Base-by-base conservation (phyloP, 768 basidiomycete genomes). In the Naganishia friedmannii region DNA sequence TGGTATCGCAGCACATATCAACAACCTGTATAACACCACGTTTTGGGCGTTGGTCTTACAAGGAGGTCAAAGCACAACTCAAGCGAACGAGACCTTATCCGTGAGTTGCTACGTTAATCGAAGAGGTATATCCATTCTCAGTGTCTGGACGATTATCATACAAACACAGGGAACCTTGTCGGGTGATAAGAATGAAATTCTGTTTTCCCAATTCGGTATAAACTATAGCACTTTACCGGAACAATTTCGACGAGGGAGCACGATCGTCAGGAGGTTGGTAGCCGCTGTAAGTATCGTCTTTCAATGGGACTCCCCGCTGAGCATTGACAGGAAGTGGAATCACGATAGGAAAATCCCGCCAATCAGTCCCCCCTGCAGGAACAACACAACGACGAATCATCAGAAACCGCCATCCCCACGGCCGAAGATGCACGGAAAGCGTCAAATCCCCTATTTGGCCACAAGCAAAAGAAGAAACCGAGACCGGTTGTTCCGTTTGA, bases 21-120 rank as follows among this genome's bases (percentile, higher is more conserved):
- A 99, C 78, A 99, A 99, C 78, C 83, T 99, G 28, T 94, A 98
- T 83, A 99, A 99, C 77, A 97, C 96, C 0, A 84, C 83, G 0
- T 99, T 98, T 77, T 98, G 95, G 96, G 90, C 93, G 0, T 86
- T 99, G 39, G 87, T 98, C 0, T 88, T 89, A 53, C 85, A 90
- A 74, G 90, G 88, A n/a, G 89, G 88, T 0, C 83, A 90, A 78
- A 88, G 87, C 1, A 88, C 89, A 1, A 84, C 87, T 2, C 86
- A 94, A 70, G 95, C 95, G 0, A 91, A 97, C 77, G 86, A 87
- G 32, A 86, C 87, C 0, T 84, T 99, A 7, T 86, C 85, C 75
- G 93, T 93, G 68, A 53, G 84, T 67, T 5, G 13, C 23, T 21
- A 12, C 9, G 32, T 53, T 48, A 19, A 68, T 48, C 42, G 15